A percentile compares a stretch with the other conserved stretches of the same genome.
Conservation (phyloP, 257 asterid genomes). For the Phtheirospermum japonicum region DNA sequence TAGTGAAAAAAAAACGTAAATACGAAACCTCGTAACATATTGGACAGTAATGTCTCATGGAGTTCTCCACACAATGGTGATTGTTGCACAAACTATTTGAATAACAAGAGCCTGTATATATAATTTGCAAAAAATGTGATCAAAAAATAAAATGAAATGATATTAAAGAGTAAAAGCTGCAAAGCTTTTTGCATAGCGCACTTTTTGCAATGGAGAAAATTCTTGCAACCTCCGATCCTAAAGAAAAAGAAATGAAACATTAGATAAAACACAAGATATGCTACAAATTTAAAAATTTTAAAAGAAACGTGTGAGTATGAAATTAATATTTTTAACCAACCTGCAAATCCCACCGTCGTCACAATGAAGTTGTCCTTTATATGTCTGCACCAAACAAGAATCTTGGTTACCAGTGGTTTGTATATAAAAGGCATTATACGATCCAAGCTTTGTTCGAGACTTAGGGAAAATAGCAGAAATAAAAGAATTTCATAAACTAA, state of each 20-base stretch:
- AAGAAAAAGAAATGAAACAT: background rate
- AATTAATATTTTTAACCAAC: constrained; percentile 36
- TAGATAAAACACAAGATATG: constrained; percentile 3
- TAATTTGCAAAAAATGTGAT: background rate
- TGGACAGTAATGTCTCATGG: too few species aligned
- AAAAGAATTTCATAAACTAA: background rate
- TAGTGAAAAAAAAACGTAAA: too few species aligned
- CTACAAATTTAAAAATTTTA: background rate
- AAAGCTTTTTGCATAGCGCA: constrained; percentile 55
- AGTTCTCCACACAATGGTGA: too few species aligned
- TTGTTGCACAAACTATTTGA: constrained; percentile 61
- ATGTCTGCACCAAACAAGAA: constrained; percentile 56
- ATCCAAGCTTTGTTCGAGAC: too few species aligned
- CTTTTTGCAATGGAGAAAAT: constrained; percentile 87
- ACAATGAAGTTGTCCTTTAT: constrained; percentile 85
- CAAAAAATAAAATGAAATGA: background rate
- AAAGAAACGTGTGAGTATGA: background rate
- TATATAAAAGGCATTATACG: too few species aligned
- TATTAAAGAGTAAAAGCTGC: background rate
- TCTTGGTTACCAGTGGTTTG: too few species aligned
- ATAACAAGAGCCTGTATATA: constrained; percentile 83
- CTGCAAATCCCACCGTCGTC: constrained; percentile 97
- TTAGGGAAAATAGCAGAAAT: too few species aligned
- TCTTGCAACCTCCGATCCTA: constrained; percentile 87
- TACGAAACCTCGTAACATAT: too few species aligned